phyloP scores from a whole-genome alignment of 495 filamentous ascomycete species.

The Tirmania nivea region DNA sequence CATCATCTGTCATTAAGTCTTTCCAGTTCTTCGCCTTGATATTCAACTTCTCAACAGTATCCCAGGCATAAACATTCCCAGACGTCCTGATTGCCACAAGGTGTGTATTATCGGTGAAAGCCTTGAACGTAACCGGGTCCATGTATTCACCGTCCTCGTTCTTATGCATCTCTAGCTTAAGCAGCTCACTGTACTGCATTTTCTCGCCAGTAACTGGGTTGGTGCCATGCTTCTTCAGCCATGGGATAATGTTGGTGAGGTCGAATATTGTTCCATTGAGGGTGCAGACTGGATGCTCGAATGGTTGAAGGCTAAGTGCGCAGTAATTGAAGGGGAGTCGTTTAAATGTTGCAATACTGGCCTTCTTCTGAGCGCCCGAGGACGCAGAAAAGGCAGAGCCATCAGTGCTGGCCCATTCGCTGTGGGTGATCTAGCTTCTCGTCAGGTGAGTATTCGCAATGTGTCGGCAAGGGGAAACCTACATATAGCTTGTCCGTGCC shows the following conservation, averaged over 20 bases:
- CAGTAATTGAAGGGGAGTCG: conserved; percentile 96
- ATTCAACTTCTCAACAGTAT: conserved; percentile 86
- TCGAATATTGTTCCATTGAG: conserved; percentile 61
- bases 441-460: conserved; percentile 8
- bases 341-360: conserved; percentile 45
- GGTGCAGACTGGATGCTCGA: conserved; percentile 68
- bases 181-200: conserved; percentile 58
- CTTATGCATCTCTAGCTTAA: conserved; percentile 76
- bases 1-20: conserved; percentile 70
- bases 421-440: conserved; percentile 53
- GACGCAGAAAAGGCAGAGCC: conserved; percentile 44
- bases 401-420: conserved; percentile 83
- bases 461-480: neutral
- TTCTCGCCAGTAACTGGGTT: conserved; percentile 72
- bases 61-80: conserved; percentile 81
- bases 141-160: conserved; percentile 87
- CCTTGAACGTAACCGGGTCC: conserved; percentile 92
- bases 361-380: conserved; percentile 20
- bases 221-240: conserved; percentile 80
- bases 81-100: conserved; percentile 67
- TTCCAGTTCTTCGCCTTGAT: conserved; percentile 95
- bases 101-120: conserved; percentile 94
- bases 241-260: conserved; percentile 64
- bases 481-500: conserved; percentile 32
- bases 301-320: conserved; percentile 83